Conservation (phyloP, 768 basidiomycete genomes). For the Albatrellus ellisii region DNA sequence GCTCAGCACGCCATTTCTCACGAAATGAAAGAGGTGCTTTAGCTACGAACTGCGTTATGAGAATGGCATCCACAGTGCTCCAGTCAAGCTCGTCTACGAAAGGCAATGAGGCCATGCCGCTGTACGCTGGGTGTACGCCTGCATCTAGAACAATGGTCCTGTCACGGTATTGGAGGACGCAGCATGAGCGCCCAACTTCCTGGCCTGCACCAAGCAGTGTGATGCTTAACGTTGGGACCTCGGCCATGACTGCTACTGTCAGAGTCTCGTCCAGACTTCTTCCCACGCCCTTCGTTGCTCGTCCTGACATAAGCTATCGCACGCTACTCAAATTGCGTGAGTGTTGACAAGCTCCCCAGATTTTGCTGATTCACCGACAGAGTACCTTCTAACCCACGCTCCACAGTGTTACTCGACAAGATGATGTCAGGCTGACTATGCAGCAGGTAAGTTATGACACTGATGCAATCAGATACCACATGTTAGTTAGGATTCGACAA, state of each 20-base stretch:
- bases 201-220: constrained; percentile 94
- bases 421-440: no score
- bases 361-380: no score
- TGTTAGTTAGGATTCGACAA: no score
- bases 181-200: constrained; percentile 95
- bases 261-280: no score
- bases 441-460: no score
- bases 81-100: constrained; percentile 98
- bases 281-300: no score
- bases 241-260: constrained; percentile 21
- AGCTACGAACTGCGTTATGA: constrained; percentile 92
- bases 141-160: constrained; percentile 94
- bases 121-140: constrained; percentile 94
- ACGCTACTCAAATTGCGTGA: no score
- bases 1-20: constrained; percentile 2
- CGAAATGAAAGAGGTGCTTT: not conserved
- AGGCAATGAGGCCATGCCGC: constrained; percentile 88
- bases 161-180: constrained; percentile 90
- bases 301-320: no score
- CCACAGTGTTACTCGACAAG: no score
- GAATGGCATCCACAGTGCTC: constrained; percentile 93
- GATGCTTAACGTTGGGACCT: constrained; percentile 57
- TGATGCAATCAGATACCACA: no score
- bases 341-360: no score
- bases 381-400: no score